phyloP scores from a whole-genome alignment of 2,329 filamentous ascomycete genomes.

The Cladosporium sp. region DNA sequence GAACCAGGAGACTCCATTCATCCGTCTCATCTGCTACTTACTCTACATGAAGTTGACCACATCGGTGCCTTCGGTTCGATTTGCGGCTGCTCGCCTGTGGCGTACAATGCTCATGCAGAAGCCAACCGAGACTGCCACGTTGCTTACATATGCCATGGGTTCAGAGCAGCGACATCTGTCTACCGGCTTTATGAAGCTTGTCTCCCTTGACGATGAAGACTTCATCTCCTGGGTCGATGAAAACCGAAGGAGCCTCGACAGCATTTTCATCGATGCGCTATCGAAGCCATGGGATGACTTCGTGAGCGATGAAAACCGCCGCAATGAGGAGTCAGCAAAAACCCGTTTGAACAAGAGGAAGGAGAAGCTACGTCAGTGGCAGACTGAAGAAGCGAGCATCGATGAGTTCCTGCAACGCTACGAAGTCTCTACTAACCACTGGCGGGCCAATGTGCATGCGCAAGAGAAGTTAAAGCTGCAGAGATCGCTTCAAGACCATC shows the following conservation, averaged over 20 bases:
- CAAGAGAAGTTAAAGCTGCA: constrained; percentile 93
- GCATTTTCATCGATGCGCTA: constrained; percentile 77
- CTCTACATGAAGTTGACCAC: constrained; percentile 87
- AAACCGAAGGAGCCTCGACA: constrained; percentile 74
- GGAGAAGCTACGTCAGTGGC: constrained; percentile 81
- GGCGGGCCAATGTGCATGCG: constrained; percentile 93
- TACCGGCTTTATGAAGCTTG: constrained; percentile 77
- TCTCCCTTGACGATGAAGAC: constrained; percentile 82
- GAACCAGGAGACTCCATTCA: constrained; percentile 74
- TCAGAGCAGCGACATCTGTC: constrained; percentile 71
- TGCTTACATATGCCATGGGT: constrained; percentile 71
- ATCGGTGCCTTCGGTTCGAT: constrained; percentile 63
- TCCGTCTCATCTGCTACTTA: constrained; percentile 87
- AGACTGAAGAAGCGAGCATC: constrained; percentile 63
- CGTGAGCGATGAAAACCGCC: constrained; percentile 76
- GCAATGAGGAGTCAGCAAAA: constrained; percentile 73
- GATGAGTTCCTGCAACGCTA: constrained; percentile 78
- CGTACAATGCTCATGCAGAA: constrained; percentile 94
- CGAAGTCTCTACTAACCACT: constrained; percentile 81
- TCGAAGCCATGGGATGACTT: constrained; percentile 87
- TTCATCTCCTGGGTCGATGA: constrained; percentile 88
- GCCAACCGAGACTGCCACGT: constrained; percentile 72
- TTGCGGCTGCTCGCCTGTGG: constrained; percentile 80
- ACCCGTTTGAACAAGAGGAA: constrained; percentile 71
- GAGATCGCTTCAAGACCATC: constrained; percentile 83